These are phyloP conservation scores for Lipomyces yamadae DNA, from an alignment of 805 yeast species.

Conservation along the genomic window DNA sequence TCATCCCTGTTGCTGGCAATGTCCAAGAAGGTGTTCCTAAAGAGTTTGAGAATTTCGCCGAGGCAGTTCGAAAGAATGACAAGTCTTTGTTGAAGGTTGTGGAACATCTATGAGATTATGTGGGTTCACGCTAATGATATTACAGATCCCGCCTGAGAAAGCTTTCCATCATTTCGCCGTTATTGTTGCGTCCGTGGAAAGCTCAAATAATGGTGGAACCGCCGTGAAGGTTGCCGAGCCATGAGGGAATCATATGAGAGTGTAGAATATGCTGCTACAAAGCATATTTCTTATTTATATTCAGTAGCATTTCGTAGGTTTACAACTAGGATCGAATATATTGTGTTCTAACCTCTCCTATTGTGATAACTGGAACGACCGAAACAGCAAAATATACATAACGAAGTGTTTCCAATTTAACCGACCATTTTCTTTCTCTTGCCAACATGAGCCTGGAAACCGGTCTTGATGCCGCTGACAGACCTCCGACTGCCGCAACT, in stretches of 20 bases:
- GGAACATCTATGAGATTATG: neutral
- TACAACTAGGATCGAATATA: neutral
- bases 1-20: slow-evolving; percentile 42
- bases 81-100: slow-evolving; percentile 55
- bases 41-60: slow-evolving; percentile 60
- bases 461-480: slow-evolving; percentile 95
- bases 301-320: neutral
- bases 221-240: slow-evolving; percentile 43
- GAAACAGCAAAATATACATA: neutral
- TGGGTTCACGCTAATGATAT: neutral
- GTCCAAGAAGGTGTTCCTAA: slow-evolving; percentile 60
- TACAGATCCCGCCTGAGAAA: slow-evolving; percentile 58
- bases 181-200: slow-evolving; percentile 81
- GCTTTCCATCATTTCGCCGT: slow-evolving; percentile 94
- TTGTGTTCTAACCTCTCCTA: neutral
- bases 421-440: slow-evolving; percentile 58
- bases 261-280: neutral
- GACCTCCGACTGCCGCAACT: slow-evolving; percentile 98
- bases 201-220: slow-evolving; percentile 54
- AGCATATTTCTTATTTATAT: neutral
- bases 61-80: slow-evolving; percentile 67
- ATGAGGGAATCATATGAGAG: neutral
- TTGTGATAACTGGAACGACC: neutral
- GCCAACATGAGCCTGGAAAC: slow-evolving; percentile 98
- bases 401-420: slow-evolving; percentile 13